Evolutionary conservation across 345 rosid species (phyloP).

Genomic region (Gossypium australe): DNA sequence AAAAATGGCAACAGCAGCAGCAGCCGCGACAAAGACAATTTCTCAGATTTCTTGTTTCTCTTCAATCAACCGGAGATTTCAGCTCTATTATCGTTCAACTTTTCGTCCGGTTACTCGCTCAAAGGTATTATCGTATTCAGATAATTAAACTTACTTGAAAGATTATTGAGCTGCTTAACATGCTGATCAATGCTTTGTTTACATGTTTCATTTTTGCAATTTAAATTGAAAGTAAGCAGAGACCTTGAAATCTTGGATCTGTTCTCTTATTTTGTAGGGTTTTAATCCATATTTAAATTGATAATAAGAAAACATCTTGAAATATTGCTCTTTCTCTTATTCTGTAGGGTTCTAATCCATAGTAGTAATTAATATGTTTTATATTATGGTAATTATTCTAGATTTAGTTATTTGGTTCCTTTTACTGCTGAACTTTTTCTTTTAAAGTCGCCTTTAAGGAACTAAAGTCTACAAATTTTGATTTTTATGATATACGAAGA

Average conservation of each 20-base stretch:
- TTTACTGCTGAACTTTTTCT: not conserved
- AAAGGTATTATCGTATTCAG: conserved; percentile 32
- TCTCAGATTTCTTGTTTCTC: conserved; percentile 65
- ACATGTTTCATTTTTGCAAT: not conserved
- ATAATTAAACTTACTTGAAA: not conserved
- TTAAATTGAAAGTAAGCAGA: not conserved
- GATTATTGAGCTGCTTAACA: not conserved
- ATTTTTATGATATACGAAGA: not conserved
- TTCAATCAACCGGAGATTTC: conserved; percentile 46
- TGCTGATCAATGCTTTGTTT: not conserved
- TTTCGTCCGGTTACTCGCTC: conserved; percentile 27
- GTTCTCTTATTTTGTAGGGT: not conserved
- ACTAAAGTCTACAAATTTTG: not conserved
- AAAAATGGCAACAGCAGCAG: conserved; percentile 22
- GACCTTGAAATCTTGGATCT: not conserved
- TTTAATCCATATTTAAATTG: not conserved
- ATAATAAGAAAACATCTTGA: not conserved
- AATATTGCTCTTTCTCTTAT: not conserved
- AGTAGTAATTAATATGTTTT: not conserved
- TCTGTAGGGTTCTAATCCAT: not conserved
- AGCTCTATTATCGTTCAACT: conserved; percentile 30
- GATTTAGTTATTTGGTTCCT: not conserved
- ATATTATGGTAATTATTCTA: not conserved
- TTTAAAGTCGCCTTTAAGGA: not conserved
- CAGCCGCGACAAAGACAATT: conserved; percentile 28